Percentiles rank a stretch among this genome's conserved stretches.
Conservation (phyloP, 768 basidiomycete genomes). For the Sarcomyxa edulis region DNA sequence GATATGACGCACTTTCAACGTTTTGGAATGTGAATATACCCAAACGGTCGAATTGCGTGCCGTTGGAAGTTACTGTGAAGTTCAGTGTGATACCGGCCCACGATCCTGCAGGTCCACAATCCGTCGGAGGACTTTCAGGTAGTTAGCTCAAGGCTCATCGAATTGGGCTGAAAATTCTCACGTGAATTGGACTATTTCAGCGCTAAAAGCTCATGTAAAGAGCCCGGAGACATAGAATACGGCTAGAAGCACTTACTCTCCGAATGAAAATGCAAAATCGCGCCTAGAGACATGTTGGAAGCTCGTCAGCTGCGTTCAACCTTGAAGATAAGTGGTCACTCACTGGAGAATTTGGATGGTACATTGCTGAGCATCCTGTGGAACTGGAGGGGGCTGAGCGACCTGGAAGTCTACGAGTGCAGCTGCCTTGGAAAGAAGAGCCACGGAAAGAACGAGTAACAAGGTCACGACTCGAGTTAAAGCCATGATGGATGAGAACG, state of each 20-base stretch:
- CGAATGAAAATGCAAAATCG: conserved; percentile 70
- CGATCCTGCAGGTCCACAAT: conserved; percentile 64
- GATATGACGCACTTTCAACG: conserved; percentile 57
- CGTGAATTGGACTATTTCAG: conserved; percentile 61
- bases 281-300: no score
- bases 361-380: conserved; percentile 53
- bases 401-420: conserved; percentile 66
- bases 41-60: conserved; percentile 71
- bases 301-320: no score
- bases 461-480: no score
- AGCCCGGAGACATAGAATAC: no score
- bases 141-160: neutral
- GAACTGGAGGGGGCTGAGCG: conserved; percentile 67
- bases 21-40: conserved; percentile 73
- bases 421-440: conserved; percentile 38
- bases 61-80: conserved; percentile 76
- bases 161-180: conserved; percentile 24
- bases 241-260: conserved; percentile 51
- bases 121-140: conserved; percentile 62
- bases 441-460: conserved; percentile 10
- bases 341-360: conserved; percentile 62
- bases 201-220: conserved; percentile 36
- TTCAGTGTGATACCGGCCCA: conserved; percentile 76
- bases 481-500: no score
- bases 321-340: conserved; percentile 17